Evolutionary conservation across 345 rosid genomes (phyloP).

Genomic region (Noccaea bulbosa): DNA sequence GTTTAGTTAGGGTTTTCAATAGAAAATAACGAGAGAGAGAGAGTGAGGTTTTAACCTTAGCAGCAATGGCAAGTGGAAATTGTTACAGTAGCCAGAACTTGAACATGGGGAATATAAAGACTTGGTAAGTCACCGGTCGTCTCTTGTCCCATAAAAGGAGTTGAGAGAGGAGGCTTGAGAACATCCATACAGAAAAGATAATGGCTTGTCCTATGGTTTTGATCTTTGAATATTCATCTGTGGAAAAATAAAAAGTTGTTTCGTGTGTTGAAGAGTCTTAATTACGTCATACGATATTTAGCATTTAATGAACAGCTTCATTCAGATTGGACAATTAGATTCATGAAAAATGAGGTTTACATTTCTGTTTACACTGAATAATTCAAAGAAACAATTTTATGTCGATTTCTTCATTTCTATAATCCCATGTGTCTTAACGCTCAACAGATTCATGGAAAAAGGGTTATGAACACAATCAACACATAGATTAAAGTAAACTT

Average conservation of each 20-base stretch:
- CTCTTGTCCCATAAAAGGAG: slow-evolving; percentile 8
- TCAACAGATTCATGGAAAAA: too few species aligned
- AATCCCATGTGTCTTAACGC: too few species aligned
- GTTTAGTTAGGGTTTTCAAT: neutral
- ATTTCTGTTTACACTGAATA: too few species aligned
- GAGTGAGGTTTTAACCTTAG: neutral
- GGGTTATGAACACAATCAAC: too few species aligned
- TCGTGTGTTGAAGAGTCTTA: too few species aligned
- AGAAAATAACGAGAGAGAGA: slow-evolving; percentile 10
- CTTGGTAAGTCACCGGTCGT: slow-evolving; percentile 17
- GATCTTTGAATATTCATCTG: slow-evolving; percentile 4
- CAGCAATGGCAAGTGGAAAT: neutral
- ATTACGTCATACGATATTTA: too few species aligned
- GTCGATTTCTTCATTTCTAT: too few species aligned
- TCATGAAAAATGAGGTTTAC: too few species aligned
- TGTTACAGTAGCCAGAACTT: slow-evolving; percentile 7
- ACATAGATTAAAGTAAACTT: neutral
- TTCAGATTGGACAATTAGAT: too few species aligned
- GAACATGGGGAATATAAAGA: slow-evolving; percentile 2
- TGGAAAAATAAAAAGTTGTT: neutral
- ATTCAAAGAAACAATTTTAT: too few species aligned
- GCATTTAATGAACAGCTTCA: too few species aligned
- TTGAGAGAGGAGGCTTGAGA: slow-evolving; percentile 8
- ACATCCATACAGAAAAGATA: neutral
- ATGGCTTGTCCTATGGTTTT: neutral